Base-by-base conservation (phyloP, 352 stramenopile species). In the Globisporangium abappressorium region DNA sequence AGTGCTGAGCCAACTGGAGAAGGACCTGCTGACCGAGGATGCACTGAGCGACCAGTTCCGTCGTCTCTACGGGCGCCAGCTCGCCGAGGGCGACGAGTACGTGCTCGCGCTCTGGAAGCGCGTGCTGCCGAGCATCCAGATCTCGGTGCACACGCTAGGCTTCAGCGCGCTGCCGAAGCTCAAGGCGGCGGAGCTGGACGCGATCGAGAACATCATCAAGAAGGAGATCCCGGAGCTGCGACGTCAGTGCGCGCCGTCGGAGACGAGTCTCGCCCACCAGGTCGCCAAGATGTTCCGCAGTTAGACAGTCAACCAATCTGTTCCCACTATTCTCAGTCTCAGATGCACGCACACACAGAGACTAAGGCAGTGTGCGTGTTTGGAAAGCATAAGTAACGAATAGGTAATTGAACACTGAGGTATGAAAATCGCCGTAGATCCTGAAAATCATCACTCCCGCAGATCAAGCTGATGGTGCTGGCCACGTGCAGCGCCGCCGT, bases 41-140 rank as follows among this genome's bases (percentile, higher is more conserved):
- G 90, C 92, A 34, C 77, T 99, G 65, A 90, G 87, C 56, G 83
- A 96, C 24, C 83, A 97, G 24, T 99, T 99, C 80, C 91, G 93
- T 63, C 85, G 89, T 15, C 91, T 94, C 3, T 99, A 99, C 77
- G 87, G 94, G 5, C 89, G 89, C 49, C 91, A 99, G 80, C 79
- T 99, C n/a, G 92, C 89, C 18, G 97, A 99, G 61, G 94, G 92
- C 59, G 97, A 99, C 74, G 97, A 99, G 78, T 99, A 98, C 71
- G 93, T 98, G 57, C 78, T 97, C 26, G 95, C 89, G 18, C 71
- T 98, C n/a, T 98, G 95, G 95, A 92, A 95, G 68, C 88, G 92
- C 53, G 93, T 98, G 69, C 74, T 91, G 18, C 87, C 89, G 14
- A 80, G 81, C 20, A 76, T 98, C 3, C 87, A 95, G 71, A 76